phyloP scores from a whole-genome alignment of 495 filamentous ascomycete species.

The Chaetomium fimeti region DNA sequence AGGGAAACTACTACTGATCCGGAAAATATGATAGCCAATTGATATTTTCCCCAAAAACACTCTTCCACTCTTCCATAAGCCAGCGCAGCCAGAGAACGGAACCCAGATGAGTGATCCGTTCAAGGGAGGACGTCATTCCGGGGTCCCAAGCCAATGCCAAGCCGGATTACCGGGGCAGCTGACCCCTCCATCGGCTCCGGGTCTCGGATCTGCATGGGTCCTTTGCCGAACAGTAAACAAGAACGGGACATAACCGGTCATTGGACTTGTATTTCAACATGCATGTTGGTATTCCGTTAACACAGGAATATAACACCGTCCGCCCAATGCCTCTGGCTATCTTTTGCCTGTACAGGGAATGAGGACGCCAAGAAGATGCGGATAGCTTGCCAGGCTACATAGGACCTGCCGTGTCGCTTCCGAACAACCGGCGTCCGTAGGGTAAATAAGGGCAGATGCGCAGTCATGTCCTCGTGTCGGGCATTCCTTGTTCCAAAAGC shows the following conservation, averaged over 20 bases:
- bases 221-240: neutral
- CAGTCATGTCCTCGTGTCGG: neutral
- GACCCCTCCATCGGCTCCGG: conserved; percentile 15
- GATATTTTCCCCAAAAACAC: neutral
- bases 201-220: conserved; percentile 11
- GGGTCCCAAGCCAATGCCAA: conserved; percentile 11
- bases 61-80: too few relatives aligned
- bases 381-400: neutral
- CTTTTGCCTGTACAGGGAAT: too few relatives aligned
- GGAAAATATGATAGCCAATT: neutral
- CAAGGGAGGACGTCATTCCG: neutral
- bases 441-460: neutral
- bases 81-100: too few relatives aligned
- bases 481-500: neutral
- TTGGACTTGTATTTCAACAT: neutral
- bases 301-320: neutral
- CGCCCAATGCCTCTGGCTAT: too few relatives aligned
- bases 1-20: too few relatives aligned
- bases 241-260: neutral
- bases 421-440: neutral
- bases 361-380: neutral
- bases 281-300: neutral
- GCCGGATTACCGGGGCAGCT: conserved; percentile 11
- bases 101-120: too few relatives aligned
- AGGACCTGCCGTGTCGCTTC: neutral